Percentiles rank a stretch among this genome's conserved stretches.
phyloP scores from a whole-genome alignment of 2,329 filamentous ascomycete species.

The Calonectria leucothoes region DNA sequence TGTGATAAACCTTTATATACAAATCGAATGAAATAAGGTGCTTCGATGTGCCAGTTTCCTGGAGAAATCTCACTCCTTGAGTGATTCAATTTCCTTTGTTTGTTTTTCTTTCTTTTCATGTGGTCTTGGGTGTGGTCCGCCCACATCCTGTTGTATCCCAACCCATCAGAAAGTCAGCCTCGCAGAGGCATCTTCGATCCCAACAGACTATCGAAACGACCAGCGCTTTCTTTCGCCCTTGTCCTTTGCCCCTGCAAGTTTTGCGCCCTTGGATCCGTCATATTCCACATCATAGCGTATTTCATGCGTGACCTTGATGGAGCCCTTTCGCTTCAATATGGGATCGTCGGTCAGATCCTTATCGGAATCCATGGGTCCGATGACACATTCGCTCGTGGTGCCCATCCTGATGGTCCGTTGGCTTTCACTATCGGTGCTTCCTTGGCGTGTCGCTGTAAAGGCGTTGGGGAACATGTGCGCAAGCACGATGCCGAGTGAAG shows the following conservation, averaged over 20 bases:
- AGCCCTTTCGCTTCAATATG: neutral
- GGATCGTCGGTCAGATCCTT: neutral
- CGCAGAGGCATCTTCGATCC: neutral
- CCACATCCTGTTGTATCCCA: neutral
- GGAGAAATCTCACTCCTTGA: neutral
- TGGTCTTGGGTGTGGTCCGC: no score
- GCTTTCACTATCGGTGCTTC: no score
- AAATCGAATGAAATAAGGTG: neutral
- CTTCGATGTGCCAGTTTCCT: neutral
- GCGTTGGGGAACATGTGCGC: neutral
- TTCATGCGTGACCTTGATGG: neutral
- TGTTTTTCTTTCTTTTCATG: neutral
- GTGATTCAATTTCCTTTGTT: neutral
- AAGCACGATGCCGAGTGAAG: neutral
- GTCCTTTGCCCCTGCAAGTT: neutral
- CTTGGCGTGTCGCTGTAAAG: neutral
- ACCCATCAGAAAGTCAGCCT: neutral
- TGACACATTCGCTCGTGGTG: neutral
- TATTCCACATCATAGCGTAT: neutral
- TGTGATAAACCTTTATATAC: neutral
- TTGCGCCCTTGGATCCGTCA: neutral
- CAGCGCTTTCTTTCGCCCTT: neutral
- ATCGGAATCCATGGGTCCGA: no score
- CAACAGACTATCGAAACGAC: neutral
- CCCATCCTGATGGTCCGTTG: neutral